phyloP scores from a whole-genome alignment of 1,139 yeast genomes.

The Suhomyces wounanorum region DNA sequence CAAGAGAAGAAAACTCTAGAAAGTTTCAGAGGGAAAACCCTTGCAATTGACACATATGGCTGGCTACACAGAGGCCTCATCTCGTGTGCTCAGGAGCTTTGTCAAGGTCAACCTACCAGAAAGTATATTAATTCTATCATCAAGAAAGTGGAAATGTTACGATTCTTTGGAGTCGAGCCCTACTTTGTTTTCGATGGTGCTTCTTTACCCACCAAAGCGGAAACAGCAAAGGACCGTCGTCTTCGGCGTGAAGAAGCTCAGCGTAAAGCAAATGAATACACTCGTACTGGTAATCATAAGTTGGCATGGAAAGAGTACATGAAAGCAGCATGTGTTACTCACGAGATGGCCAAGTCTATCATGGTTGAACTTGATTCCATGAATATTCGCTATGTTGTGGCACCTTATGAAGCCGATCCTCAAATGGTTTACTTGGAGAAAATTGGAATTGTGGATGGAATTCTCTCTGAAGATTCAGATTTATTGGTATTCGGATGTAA shows the following conservation, averaged over 20 bases:
- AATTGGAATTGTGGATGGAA: conserved; percentile 74
- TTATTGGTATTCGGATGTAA: conserved; percentile 85
- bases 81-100: conserved; percentile 83
- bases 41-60: conserved; percentile 94
- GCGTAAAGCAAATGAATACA: conserved; percentile 52
- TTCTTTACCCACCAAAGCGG: conserved; percentile 73
- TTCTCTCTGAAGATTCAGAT: conserved; percentile 94
- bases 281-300: conserved; percentile 53
- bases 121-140: conserved; percentile 62
- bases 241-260: conserved; percentile 58
- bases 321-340: conserved; percentile 85
- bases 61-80: conserved; percentile 92
- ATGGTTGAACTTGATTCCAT: conserved; percentile 69
- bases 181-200: conserved; percentile 96
- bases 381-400: conserved; percentile 74
- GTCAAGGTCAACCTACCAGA: conserved; percentile 68
- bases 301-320: conserved; percentile 70
- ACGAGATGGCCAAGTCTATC: conserved; percentile 85
- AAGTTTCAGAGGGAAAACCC: conserved; percentile 67
- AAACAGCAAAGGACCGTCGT: conserved; percentile 69
- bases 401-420: conserved; percentile 98
- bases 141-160: conserved; percentile 65
- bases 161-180: conserved; percentile 72
- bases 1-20: conserved; percentile 61
- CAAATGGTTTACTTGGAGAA: conserved; percentile 91